Conservation (phyloP, 768 basidiomycete genomes). For the Mycena maculata region DNA sequence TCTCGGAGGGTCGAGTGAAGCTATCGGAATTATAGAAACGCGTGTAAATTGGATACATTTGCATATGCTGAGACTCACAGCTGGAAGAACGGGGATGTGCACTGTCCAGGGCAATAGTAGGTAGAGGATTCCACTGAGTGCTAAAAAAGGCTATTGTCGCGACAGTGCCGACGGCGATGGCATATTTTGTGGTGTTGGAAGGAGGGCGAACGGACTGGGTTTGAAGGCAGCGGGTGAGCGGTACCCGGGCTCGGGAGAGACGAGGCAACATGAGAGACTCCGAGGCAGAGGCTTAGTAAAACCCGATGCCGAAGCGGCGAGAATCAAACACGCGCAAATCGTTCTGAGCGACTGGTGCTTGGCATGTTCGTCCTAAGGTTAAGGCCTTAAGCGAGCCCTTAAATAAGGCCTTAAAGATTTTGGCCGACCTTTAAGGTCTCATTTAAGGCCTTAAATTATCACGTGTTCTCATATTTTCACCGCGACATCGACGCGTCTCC, state of each 20-base stretch:
- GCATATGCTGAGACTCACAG: constrained; percentile 19
- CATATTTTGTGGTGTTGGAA: constrained; percentile 23
- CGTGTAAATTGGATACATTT: not conserved
- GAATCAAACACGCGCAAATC: no score
- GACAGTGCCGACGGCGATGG: constrained; percentile 18
- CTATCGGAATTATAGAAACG: not conserved
- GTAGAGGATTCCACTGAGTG: not conserved
- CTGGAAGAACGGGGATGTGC: not conserved
- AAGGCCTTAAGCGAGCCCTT: no score
- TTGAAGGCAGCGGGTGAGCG: constrained; percentile 26
- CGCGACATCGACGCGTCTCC: no score
- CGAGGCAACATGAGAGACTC: constrained; percentile 9
- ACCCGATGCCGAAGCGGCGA: no score
- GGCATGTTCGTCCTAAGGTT: no score
- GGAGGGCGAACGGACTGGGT: constrained; percentile 9
- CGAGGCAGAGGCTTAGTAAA: not conserved
- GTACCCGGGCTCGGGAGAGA: constrained; percentile 28
- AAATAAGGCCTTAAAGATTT: no score
- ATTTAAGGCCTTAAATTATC: no score
- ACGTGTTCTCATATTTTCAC: no score
- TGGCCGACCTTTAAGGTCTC: no score
- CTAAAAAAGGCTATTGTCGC: constrained; percentile 19
- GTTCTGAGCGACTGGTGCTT: no score
- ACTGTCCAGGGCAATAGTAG: constrained; percentile 6
- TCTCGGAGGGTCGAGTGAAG: not conserved